Evolutionary conservation across 2,329 filamentous ascomycete genomes (phyloP), one percentile per base, ranked within the genome.

Genomic region (Bipolaris bicolor): DNA sequence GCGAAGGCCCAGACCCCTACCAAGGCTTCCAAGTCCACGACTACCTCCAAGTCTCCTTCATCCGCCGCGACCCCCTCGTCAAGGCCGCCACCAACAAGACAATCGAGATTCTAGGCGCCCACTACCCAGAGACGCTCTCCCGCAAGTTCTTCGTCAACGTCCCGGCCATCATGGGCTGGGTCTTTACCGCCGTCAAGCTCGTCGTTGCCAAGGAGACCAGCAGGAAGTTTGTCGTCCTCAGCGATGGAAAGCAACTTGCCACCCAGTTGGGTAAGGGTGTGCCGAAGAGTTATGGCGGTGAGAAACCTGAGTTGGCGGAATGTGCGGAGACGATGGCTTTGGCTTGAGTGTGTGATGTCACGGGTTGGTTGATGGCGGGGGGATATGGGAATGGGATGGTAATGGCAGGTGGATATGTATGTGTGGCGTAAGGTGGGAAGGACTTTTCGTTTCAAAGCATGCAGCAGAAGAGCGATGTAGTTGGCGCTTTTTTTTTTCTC

Each of bases 81-180:
- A 92, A 90, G 76, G 83, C 87, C 3, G 90, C 91, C 15, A 90
- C 87, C 63, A 88, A 87, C 70, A 87, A 93, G 79, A 93, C 91
- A 44, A 96, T 97, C 75, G 84, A 90, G 60, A 83, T 90, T 49
- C 92, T 97, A 75, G 86, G 88, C 49, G 87, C 86, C 65, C 90
- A 90, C 65, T 97, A 97, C 79, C 93, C 94, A 0, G 94, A 97
- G 80, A 86, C 96, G 9, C 84, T 97, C 47, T 87, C 86, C 68
- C 86, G 94, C 80, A 97, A 97, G 82, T 97, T 93, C 83, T 97
- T 97, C 74, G 90, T 97, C 79, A 97, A 97, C 70, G 91, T 97
- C 5, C 94, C 94, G 0, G 78, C 88, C 54, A 83, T 97, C 69
- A 97, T 97, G 93, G 90, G 91, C 55, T 97, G 93, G 81, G 70